Percentiles rank a stretch among this genome's conserved stretches.
Conservation (phyloP, 1,139 yeast species). For the Blastobotrys buckinghamii region DNA sequence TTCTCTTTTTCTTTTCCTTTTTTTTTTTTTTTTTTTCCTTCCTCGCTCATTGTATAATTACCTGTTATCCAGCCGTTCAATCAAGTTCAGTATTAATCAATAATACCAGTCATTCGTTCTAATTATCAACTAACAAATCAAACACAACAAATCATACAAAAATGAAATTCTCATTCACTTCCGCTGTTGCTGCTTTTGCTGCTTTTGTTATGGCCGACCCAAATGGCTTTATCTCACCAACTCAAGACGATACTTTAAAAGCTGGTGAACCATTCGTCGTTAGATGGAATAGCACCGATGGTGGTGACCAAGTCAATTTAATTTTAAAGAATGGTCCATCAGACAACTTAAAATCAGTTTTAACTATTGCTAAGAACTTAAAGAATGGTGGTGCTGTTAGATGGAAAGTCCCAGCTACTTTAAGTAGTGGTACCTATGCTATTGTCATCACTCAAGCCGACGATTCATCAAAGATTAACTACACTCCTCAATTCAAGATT, state of each 20-base stretch:
- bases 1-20: not conserved
- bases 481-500: conserved; percentile 33
- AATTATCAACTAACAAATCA: not conserved
- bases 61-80: not conserved
- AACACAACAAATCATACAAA: not conserved
- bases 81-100: no score
- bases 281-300: conserved; percentile 32
- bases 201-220: conserved; percentile 18
- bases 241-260: conserved; percentile 24
- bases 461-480: conserved; percentile 30
- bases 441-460: conserved; percentile 30
- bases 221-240: conserved; percentile 33
- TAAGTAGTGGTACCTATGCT: conserved; percentile 32
- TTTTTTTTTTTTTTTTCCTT: not conserved
- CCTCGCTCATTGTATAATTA: not conserved
- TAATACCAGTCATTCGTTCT: not conserved
- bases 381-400: conserved; percentile 35
- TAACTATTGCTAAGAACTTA: conserved; percentile 32
- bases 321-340: conserved; percentile 32
- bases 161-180: conserved; percentile 13
- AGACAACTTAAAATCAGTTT: conserved; percentile 29
- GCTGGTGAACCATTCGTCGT: conserved; percentile 33
- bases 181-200: conserved; percentile 16
- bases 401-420: conserved; percentile 33
- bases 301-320: conserved; percentile 31